Evolutionary conservation across 805 yeast species (phyloP).

Genomic region (Myxozyma udenii): DNA sequence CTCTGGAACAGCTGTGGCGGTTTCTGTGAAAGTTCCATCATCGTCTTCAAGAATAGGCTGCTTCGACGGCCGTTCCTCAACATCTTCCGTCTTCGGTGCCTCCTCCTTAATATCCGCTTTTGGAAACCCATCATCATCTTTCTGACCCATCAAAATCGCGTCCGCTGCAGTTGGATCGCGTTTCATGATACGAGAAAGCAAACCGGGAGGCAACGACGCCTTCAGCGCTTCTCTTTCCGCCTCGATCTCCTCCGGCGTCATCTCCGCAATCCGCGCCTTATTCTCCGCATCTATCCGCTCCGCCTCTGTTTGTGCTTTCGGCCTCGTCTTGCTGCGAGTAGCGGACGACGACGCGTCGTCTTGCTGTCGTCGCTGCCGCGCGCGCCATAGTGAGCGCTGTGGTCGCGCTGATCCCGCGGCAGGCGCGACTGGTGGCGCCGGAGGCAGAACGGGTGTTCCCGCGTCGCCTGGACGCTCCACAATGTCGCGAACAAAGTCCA

Average conservation of each 20-base stretch:
- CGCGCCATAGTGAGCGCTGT: conserved; percentile 16
- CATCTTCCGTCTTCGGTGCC: not conserved
- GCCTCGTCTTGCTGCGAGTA: not conserved
- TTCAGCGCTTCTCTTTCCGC: conserved; percentile 22
- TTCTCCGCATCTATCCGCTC: conserved; percentile 25
- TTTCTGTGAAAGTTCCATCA: not conserved
- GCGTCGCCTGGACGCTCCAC: conserved; percentile 11
- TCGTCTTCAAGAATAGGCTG: conserved; percentile 8
- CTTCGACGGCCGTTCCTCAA: not conserved
- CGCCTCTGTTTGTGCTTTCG: conserved; percentile 16
- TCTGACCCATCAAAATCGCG: conserved; percentile 1
- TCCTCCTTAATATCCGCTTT: not conserved
- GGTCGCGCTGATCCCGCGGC: not conserved
- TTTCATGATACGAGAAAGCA: conserved; percentile 14
- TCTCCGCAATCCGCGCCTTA: conserved; percentile 18
- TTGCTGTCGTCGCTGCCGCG: not conserved
- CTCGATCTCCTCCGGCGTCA: conserved; percentile 25
- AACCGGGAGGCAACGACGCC: conserved; percentile 22
- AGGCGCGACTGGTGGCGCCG: conserved; percentile 4
- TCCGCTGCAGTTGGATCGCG: conserved; percentile 20
- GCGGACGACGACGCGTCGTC: not conserved
- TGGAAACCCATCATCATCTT: not conserved
- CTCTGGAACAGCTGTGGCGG: not conserved
- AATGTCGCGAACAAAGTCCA: conserved; percentile 21
- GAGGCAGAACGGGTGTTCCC: conserved; percentile 4